These are phyloP conservation scores for Vaccinium macrocarpon DNA, from an alignment of 148 eudicot genomes.

Conservation along the genomic window DNA sequence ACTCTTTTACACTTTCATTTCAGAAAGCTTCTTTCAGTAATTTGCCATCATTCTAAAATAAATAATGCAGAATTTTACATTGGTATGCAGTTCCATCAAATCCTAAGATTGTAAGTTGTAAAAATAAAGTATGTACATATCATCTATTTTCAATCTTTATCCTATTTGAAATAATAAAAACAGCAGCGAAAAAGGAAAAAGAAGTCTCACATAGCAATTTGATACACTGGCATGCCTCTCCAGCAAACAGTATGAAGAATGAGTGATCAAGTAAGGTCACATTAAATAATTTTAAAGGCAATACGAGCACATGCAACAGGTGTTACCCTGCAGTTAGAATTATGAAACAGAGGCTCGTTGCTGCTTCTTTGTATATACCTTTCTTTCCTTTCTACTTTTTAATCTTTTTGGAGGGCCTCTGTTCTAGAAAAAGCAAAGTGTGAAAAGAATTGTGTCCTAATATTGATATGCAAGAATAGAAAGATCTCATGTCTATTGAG, in stretches of 20 bases:
- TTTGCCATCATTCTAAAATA: not conserved
- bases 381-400: not conserved
- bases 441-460: not conserved
- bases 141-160: not conserved
- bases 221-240: not conserved
- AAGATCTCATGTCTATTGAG: not conserved
- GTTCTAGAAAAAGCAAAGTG: not conserved
- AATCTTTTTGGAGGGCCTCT: not conserved
- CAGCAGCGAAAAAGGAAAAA: not conserved
- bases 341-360: not conserved
- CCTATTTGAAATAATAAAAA: not conserved
- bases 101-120: not conserved
- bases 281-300: not conserved
- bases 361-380: not conserved
- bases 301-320: not conserved
- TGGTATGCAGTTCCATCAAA: not conserved
- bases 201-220: not conserved
- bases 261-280: not conserved
- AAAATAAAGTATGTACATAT: conserved; percentile 1
- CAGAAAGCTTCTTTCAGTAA: not conserved
- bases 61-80: not conserved
- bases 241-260: not conserved
- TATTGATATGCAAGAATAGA: not conserved
- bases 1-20: not conserved
- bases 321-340: not conserved